These are phyloP conservation scores for Blastobotrys aristatus DNA, from an alignment of 1,139 yeast genomes.

Conservation along the genomic window DNA sequence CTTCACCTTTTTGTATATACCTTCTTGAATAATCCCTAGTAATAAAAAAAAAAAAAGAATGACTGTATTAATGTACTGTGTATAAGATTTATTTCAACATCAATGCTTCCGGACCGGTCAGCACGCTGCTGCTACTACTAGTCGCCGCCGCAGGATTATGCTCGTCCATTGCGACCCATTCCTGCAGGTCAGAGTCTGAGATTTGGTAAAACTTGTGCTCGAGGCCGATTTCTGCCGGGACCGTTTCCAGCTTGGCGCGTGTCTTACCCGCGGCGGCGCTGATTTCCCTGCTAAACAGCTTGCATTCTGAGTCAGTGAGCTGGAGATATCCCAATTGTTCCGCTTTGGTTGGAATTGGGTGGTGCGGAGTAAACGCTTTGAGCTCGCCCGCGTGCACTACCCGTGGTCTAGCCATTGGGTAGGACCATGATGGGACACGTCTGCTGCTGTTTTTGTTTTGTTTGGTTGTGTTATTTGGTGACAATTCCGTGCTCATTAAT, in stretches of 20 bases:
- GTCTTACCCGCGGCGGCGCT: constrained; percentile 11
- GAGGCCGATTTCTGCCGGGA: constrained; percentile 9
- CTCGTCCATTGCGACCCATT: constrained; percentile 7
- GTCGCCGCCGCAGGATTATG: not conserved
- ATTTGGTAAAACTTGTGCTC: constrained; percentile 10
- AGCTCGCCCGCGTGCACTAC: constrained; percentile 10
- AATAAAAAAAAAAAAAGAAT: too few relatives aligned
- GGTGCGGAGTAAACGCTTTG: constrained; percentile 11
- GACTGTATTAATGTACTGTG: too few relatives aligned
- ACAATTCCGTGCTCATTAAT: not conserved
- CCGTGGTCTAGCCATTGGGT: constrained; percentile 10
- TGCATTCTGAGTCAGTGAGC: constrained; percentile 5
- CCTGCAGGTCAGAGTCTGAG: constrained; percentile 1
- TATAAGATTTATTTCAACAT: not conserved
- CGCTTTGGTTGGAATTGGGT: constrained; percentile 5
- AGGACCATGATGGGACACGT: constrained; percentile 9
- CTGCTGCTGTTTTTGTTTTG: not conserved
- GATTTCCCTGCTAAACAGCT: constrained; percentile 6
- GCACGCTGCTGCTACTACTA: not conserved
- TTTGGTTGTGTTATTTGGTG: not conserved
- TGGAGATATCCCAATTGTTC: constrained; percentile 7
- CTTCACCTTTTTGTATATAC: constrained; percentile 1
- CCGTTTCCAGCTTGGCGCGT: constrained; percentile 8
- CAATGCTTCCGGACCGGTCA: not conserved
- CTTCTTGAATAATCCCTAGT: not conserved